Base-by-base conservation (phyloP, 2,329 filamentous ascomycete species). In the Diaporthe nobilis region DNA sequence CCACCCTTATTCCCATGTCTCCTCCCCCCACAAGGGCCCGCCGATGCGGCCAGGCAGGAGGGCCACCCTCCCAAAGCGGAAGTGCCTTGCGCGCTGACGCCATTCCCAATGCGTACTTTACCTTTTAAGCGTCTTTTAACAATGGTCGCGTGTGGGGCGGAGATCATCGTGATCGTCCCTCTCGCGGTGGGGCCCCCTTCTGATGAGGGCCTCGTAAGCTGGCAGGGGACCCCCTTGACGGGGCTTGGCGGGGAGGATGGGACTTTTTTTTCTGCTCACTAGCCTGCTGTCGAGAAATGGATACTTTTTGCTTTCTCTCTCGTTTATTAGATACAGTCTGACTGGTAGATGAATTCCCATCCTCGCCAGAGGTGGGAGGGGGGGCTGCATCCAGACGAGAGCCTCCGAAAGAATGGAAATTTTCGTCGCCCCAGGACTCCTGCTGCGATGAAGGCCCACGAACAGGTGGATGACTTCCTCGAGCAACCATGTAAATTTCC, bases 191-290 rank as follows among this genome's bases (percentile, higher is more conserved):
- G 37, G 44, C 44, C 37, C 58, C 61, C 61, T 31, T 72, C 67
- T 67, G 73, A 72, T 75, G 73, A 71, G 57, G 67, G 73, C 71
- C 68, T 75, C 73, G 73, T 75, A 72, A 75, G 73, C 73, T n/a
- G 57, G 22, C 22, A 51, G 53, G 65, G 65, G 22, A 37, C 47
- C 47, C 28, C 31, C 72, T 34, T 37, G 73, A 42, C 13, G 49
- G 37, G 61, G 25, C 44, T 63, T 67, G 73, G 44, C 51, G n/a
- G 39, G 15, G 25, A 31, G 55, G 57, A 53, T 37, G 31, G 13
- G n/a, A 61, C 53, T 57, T 57, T 61, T 42, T 22, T 34, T 12
- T 12, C 8, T 17, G 53, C 13, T 42, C n/a, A 42, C 58, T 61
- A 60, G 57, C 34, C 20, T 34, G 34, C 22, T 10, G 25, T 68